phyloP scores from a whole-genome alignment of 2,329 filamentous ascomycete genomes.

The Lecanicillium sp. region DNA sequence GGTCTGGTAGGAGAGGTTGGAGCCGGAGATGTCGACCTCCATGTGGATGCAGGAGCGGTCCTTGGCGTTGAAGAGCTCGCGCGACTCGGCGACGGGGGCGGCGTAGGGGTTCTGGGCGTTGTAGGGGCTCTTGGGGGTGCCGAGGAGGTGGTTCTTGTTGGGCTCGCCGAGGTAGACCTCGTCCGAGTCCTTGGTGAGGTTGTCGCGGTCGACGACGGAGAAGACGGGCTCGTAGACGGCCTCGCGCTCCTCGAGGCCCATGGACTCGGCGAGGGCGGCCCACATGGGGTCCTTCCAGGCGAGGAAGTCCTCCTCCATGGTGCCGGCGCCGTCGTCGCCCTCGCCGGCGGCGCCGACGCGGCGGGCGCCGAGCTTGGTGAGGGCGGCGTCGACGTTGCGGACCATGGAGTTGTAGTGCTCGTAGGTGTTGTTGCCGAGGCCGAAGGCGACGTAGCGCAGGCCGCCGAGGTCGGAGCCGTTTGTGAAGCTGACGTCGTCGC shows the following conservation, averaged over 20 bases:
- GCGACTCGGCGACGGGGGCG: constrained; percentile 85
- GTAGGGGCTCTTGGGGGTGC: constrained; percentile 77
- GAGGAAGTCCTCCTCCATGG: constrained; percentile 99
- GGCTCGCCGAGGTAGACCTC: constrained; percentile 93
- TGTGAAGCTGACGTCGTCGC: constrained; percentile 76
- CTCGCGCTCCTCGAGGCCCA: constrained; percentile 91
- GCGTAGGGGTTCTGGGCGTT: constrained; percentile 97
- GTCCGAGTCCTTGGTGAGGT: constrained; percentile 65
- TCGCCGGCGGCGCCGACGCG: constrained; percentile 86
- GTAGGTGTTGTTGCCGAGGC: constrained; percentile 98
- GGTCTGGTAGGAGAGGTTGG: constrained; percentile 88
- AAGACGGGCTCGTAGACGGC: constrained; percentile 94
- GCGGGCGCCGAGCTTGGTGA: constrained; percentile 75
- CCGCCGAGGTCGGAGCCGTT: constrained; percentile 68
- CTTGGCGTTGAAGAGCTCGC: constrained; percentile 81
- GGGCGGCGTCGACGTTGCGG: constrained; percentile 75
- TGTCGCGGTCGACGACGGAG: constrained; percentile 68
- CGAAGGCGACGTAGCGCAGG: constrained; percentile 91
- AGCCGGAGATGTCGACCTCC: constrained; percentile 86
- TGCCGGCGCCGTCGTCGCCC: constrained; percentile 94
- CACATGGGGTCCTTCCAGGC: constrained; percentile 99
- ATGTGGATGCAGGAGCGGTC: constrained; percentile 94
- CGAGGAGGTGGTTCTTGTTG: constrained; percentile 91
- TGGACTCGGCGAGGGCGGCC: constrained; percentile 72
- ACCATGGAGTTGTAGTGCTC: constrained; percentile 99